Conservation (phyloP, 768 basidiomycete species). For the Amanita molliuscula region DNA sequence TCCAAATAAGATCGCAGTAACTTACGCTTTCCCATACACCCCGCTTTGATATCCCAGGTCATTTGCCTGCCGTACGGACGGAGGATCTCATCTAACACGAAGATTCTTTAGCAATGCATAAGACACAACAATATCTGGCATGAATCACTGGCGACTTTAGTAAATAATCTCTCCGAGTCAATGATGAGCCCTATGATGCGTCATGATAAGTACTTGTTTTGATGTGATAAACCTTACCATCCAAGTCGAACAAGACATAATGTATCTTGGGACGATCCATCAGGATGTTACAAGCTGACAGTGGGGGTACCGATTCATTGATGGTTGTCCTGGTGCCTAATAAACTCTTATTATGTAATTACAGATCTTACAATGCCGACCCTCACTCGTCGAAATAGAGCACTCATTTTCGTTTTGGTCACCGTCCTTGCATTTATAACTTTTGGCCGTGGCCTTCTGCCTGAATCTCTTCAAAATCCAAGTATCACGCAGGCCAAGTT, state of each 20-base stretch:
- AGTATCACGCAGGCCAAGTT: constrained; percentile 25
- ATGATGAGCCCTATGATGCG: constrained; percentile 51
- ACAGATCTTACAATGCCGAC: no score
- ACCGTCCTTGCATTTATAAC: constrained; percentile 23
- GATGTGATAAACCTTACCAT: constrained; percentile 30
- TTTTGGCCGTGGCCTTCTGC: constrained; percentile 9
- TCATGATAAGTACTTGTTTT: not conserved
- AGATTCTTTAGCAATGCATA: not conserved
- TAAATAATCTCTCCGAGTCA: constrained; percentile 70
- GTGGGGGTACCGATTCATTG: no score
- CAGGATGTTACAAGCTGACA: no score
- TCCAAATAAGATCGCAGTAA: not conserved
- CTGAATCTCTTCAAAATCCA: constrained; percentile 17
- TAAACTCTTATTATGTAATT: no score
- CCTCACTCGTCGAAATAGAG: not conserved
- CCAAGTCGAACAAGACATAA: constrained; percentile 69
- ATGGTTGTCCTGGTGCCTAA: no score
- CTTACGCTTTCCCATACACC: constrained; percentile 77
- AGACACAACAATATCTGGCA: constrained; percentile 1
- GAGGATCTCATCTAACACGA: constrained; percentile 54
- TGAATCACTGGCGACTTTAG: constrained; percentile 62
- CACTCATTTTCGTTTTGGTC: constrained; percentile 36
- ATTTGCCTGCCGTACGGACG: constrained; percentile 61
- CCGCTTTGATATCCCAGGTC: constrained; percentile 88
- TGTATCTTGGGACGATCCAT: constrained; percentile 25